Percentiles rank a stretch among this genome's conserved stretches.
These are phyloP conservation scores for Trichoderma sp. DNA, from an alignment of 2,329 filamentous ascomycete genomes.

Conservation along the genomic window DNA sequence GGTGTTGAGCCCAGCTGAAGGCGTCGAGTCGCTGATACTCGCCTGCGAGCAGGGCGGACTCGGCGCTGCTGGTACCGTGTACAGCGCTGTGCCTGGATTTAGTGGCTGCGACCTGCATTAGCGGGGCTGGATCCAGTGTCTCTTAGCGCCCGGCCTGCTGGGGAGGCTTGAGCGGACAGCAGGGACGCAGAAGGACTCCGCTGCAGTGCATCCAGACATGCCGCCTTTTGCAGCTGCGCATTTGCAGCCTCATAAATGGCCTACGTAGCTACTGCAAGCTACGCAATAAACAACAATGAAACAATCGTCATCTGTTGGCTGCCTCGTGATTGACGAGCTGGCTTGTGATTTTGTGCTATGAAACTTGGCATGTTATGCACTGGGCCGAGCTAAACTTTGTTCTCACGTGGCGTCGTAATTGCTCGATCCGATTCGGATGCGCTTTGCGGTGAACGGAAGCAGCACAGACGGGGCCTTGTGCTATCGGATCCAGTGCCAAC, in stretches of 20 bases:
- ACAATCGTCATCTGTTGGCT: background rate
- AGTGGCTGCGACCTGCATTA: slow-evolving; percentile 16
- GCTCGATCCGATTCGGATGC: background rate
- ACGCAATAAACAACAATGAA: background rate
- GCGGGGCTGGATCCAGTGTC: background rate
- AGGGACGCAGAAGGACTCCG: background rate
- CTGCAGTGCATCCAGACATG: background rate
- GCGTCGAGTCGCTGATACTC: slow-evolving; percentile 6
- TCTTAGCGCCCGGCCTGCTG: background rate
- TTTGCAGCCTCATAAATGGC: background rate
- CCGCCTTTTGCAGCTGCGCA: background rate
- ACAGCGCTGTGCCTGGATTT: background rate
- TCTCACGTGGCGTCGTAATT: background rate
- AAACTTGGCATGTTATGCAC: background rate
- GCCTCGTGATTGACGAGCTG: background rate
- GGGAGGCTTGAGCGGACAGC: background rate
- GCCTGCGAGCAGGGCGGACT: background rate
- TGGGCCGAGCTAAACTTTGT: background rate
- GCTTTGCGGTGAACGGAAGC: background rate
- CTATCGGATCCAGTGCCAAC: slow-evolving; percentile 5
- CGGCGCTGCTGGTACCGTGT: background rate
- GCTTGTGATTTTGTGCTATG: background rate
- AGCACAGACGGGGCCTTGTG: background rate
- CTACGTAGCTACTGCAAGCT: background rate
- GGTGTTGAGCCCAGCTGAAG: slow-evolving; percentile 8